Conservation (phyloP, 805 yeast species). For the Dipodascopsis tothii region DNA sequence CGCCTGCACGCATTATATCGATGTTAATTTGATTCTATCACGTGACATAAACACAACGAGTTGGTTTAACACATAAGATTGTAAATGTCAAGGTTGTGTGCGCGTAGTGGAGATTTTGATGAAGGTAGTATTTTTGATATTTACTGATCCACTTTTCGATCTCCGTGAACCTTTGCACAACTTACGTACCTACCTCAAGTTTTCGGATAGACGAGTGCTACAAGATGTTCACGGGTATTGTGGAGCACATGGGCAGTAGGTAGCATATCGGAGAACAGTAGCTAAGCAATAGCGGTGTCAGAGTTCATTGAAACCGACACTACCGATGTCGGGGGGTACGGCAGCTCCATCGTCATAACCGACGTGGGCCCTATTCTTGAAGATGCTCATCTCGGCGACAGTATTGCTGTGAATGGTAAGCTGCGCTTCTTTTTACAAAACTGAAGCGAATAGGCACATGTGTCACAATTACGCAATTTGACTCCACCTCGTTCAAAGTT, state of each 20-base stretch:
- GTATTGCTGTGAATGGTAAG: constrained; percentile 76
- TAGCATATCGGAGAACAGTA: constrained; percentile 28
- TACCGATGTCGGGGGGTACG: constrained; percentile 57
- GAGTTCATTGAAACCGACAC: constrained; percentile 43
- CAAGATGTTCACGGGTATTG: constrained; percentile 87
- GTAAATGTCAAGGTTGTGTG: no score
- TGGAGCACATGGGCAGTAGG: constrained; percentile 67
- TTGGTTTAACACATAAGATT: no score
- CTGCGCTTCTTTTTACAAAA: neutral
- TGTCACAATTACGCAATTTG: constrained; percentile 81
- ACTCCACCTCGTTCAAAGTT: constrained; percentile 58
- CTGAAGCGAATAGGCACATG: constrained; percentile 43
- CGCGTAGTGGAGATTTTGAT: no score
- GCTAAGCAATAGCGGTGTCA: constrained; percentile 33
- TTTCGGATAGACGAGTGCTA: no score
- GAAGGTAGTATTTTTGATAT: no score
- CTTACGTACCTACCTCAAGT: no score
- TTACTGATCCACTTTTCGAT: no score
- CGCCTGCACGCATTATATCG: no score
- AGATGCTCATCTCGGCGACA: constrained; percentile 90
- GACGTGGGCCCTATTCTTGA: constrained; percentile 55
- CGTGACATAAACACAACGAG: no score
- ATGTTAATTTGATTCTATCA: no score
- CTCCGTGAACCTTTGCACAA: no score
- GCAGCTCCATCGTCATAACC: constrained; percentile 60